Conservation (phyloP, 2,329 filamentous ascomycete genomes). For the Trichoderma sp. region DNA sequence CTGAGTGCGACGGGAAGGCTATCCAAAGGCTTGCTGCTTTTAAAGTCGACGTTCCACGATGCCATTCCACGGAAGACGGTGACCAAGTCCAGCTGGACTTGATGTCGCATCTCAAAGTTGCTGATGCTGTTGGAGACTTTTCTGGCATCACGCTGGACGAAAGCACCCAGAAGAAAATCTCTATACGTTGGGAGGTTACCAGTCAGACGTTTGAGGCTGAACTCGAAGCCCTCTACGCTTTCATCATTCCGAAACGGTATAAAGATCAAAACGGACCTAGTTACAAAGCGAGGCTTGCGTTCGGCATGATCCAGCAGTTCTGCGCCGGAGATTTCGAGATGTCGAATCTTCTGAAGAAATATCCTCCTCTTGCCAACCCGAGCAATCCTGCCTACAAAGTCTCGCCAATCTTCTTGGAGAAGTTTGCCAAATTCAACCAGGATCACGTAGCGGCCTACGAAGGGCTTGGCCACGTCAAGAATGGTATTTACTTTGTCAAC, state of each 20-base stretch:
- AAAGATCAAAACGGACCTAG: constrained; percentile 31
- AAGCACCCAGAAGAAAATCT: constrained; percentile 32
- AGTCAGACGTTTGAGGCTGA: constrained; percentile 42
- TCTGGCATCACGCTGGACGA: constrained; percentile 30
- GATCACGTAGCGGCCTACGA: constrained; percentile 46
- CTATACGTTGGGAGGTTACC: constrained; percentile 37
- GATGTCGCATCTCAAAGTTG: constrained; percentile 67
- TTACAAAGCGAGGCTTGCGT: constrained; percentile 36
- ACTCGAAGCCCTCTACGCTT: constrained; percentile 38
- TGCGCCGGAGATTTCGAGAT: constrained; percentile 30
- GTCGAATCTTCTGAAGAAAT: constrained; percentile 36
- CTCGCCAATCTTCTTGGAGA: constrained; percentile 35
- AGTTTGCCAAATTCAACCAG: constrained; percentile 42
- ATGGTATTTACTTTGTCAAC: constrained; percentile 50
- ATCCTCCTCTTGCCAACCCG: constrained; percentile 44
- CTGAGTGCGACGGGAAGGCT: neutral
- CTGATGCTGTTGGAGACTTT: constrained; percentile 45
- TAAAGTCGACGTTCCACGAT: constrained; percentile 42
- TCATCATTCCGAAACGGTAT: constrained; percentile 33
- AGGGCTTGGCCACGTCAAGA: constrained; percentile 44
- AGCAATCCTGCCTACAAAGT: constrained; percentile 31
- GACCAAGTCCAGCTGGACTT: constrained; percentile 49
- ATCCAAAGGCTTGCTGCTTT: constrained; percentile 39
- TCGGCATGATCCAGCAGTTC: constrained; percentile 43
- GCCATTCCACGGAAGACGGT: constrained; percentile 36